phyloP scores from a whole-genome alignment of 2,329 filamentous ascomycete genomes.

The Colletotrichum zoysiae region DNA sequence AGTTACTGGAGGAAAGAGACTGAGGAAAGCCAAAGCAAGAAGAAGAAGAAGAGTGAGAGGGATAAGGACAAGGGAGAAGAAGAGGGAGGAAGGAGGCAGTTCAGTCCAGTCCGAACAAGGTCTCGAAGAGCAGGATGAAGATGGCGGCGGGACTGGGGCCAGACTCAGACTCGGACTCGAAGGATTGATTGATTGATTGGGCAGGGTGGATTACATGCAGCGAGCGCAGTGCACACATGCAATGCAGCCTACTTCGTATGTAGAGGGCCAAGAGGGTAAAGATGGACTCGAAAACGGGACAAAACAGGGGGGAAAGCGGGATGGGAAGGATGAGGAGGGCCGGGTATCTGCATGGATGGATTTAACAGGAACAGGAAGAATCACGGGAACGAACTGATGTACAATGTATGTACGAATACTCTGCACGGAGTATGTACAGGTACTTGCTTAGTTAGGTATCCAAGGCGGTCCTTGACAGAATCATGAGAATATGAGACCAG shows the following conservation, averaged over 20 bases:
- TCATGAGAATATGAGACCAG: neutral
- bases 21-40: neutral
- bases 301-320: neutral
- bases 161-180: constrained; percentile 1
- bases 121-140: neutral
- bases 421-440: no score
- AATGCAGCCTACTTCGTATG: neutral
- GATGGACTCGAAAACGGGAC: neutral
- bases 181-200: neutral
- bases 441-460: no score
- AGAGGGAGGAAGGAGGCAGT: neutral
- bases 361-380: neutral
- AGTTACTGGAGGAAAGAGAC: neutral
- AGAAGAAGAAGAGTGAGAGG: neutral
- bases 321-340: neutral
- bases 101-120: neutral
- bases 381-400: neutral
- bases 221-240: neutral
- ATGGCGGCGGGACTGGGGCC: constrained; percentile 1
- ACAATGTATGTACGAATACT: no score
- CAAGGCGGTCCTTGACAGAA: no score
- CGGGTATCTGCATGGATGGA: constrained; percentile 3
- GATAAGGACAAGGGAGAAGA: neutral
- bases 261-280: constrained; percentile 8
- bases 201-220: neutral